Conservation (phyloP, 75 land plant genomes). For the Pseudotsuga menziesii region DNA sequence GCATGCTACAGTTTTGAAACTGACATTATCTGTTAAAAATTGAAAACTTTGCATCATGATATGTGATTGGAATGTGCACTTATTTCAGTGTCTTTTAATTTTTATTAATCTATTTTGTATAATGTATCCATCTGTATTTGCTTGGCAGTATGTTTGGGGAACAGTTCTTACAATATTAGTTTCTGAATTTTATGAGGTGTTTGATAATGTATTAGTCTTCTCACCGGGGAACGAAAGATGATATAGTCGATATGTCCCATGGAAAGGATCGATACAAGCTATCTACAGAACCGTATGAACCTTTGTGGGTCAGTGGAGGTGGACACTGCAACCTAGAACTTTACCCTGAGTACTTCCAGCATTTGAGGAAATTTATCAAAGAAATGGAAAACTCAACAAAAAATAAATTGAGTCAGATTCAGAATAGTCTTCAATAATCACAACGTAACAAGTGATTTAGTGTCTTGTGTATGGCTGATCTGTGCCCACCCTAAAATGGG, state of each 20-base stretch:
- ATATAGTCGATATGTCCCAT: constrained; percentile 73
- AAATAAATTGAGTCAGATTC: neutral
- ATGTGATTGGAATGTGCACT: no score
- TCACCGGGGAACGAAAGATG: constrained; percentile 73
- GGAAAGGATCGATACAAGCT: constrained; percentile 62
- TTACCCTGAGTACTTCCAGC: constrained; percentile 80
- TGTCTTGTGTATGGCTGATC: neutral
- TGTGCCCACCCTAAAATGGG: neutral
- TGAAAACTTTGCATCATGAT: no score
- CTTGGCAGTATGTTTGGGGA: no score
- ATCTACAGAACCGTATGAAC: constrained; percentile 70
- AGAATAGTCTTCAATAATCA: neutral
- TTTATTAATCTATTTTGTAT: no score
- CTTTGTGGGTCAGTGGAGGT: constrained; percentile 85
- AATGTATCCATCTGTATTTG: no score
- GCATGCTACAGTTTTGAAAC: no score
- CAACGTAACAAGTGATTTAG: neutral
- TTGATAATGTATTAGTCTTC: neutral
- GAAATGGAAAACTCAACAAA: constrained; percentile 52
- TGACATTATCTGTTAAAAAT: no score
- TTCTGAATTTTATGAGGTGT: neutral
- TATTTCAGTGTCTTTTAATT: no score
- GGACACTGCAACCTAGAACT: constrained; percentile 89
- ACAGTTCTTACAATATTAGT: no score
- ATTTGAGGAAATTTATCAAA: constrained; percentile 56